phyloP scores from a whole-genome alignment of 2,329 filamentous ascomycete genomes.

The Blumeria graminis region DNA sequence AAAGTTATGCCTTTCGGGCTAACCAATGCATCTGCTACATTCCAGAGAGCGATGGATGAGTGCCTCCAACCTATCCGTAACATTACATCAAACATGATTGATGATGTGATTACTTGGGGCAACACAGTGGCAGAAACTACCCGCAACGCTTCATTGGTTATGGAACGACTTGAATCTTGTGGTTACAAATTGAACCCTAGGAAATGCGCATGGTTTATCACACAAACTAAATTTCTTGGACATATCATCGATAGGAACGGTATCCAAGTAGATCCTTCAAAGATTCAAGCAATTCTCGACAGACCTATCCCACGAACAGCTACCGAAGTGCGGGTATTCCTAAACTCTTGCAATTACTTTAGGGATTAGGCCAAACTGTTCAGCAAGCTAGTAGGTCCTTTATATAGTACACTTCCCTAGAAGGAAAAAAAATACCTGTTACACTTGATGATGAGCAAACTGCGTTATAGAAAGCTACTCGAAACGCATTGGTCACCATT shows the following conservation, averaged over 20 bases:
- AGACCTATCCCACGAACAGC: background rate
- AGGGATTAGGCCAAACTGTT: background rate
- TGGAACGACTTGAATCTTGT: background rate
- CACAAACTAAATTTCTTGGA: background rate
- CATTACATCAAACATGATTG: conserved; percentile 1
- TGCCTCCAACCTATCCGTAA: background rate
- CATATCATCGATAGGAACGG: background rate
- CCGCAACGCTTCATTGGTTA: background rate
- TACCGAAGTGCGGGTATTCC: background rate
- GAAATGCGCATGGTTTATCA: background rate
- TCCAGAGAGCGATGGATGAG: background rate
- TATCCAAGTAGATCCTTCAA: background rate
- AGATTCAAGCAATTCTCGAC: background rate
- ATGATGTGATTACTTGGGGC: background rate
- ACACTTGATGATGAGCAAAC: background rate
- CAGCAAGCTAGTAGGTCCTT: background rate
- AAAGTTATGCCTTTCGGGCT: background rate
- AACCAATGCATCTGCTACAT: background rate
- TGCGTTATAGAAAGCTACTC: background rate
- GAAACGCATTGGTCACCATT: background rate
- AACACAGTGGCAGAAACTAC: background rate
- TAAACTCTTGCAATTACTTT: background rate
- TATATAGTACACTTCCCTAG: background rate
- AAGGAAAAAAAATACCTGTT: background rate
- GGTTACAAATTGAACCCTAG: background rate